Evolutionary conservation across 2,329 filamentous ascomycete genomes (phyloP), one percentile per base, ranked within the genome.

Genomic region (Pseudopithomyces chartarum): DNA sequence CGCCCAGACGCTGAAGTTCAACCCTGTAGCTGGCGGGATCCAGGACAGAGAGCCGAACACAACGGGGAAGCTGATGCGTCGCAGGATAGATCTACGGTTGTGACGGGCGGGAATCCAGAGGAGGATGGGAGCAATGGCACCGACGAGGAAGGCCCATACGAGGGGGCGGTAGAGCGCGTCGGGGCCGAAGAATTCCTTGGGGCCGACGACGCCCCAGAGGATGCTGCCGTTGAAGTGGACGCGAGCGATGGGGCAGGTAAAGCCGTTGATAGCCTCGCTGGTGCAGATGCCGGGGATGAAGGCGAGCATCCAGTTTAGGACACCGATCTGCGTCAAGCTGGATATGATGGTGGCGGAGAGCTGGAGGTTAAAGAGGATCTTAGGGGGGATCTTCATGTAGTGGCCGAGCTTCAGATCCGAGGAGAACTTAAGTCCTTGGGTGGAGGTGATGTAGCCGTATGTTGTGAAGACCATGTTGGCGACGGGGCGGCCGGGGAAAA

Each of bases 391-490:
- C 75, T 93, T 92, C 89, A 93, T 92, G 76, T 94, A 93, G 70
- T 93, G 90, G 12, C 90, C 92, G 0, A 96, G 84, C 75, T 96
- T 96, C 49, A 96, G 82, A 73, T 96, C 92, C 2, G 90, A 88
- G 1, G 90, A 89, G 71, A 96, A 96, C 71, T 96, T 95, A 73
- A 96, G 89, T 26, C 92, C 92, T 77, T 96, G 92, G 0, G 91
- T 90, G 0, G 90, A 93, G 4, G 90, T 92, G 69, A 95, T 95
- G 57, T 95, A 96, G 59, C 91, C 91, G 72, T 95, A 96, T 0
- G 91, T 95, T 46, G 94, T 91, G 67, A 96, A 96, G 34, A 96
- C 90, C 92, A 96, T 96, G 75, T 96, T 95, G 49, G 91, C 92
- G 11, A 96, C 90, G 1, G 92, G 92, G 1, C 90, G 88, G 26